Percentiles rank a stretch among this genome's conserved stretches.
Conservation (phyloP, 805 yeast genomes). For the Vanderwaltozyma polyspora region DNA sequence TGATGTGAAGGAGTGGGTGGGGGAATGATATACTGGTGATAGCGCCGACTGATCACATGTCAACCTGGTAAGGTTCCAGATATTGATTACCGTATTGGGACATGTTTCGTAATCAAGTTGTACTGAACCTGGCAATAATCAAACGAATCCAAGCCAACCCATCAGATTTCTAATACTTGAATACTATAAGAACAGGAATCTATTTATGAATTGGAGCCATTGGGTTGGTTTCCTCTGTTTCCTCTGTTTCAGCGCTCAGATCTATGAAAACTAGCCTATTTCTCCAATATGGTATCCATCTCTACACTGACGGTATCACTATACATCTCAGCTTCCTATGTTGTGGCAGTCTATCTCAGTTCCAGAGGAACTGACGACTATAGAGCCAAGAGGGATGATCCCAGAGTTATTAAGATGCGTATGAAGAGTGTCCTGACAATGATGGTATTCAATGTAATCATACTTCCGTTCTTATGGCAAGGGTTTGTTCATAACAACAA, state of each 20-base stretch:
- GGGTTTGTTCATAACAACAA: too few relatives aligned
- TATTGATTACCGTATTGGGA: too few relatives aligned
- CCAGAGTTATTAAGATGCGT: conserved; percentile 8
- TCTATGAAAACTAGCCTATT: not conserved
- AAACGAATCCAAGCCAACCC: too few relatives aligned
- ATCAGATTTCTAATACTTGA: too few relatives aligned
- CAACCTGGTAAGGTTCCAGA: too few relatives aligned
- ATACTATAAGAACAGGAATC: too few relatives aligned
- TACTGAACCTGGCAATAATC: too few relatives aligned
- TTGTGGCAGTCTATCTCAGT: conserved; percentile 16
- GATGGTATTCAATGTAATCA: conserved; percentile 9
- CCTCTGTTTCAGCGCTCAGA: not conserved
- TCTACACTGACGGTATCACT: conserved; percentile 1
- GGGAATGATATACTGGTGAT: too few relatives aligned
- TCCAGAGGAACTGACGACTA: conserved; percentile 11
- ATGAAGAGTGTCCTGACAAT: conserved; percentile 12
- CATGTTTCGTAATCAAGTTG: too few relatives aligned
- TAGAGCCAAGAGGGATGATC: conserved; percentile 23
- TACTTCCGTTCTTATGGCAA: conserved; percentile 11
- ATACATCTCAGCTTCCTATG: conserved; percentile 22
- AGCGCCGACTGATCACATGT: too few relatives aligned
- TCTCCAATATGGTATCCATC: not conserved
- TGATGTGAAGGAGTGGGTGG: too few relatives aligned
- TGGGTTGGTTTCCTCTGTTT: too few relatives aligned
- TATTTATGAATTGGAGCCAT: not conserved